These are phyloP conservation scores for Zizania latifolia DNA, from an alignment of 176 grass and related monocot species.

Conservation along the genomic window DNA sequence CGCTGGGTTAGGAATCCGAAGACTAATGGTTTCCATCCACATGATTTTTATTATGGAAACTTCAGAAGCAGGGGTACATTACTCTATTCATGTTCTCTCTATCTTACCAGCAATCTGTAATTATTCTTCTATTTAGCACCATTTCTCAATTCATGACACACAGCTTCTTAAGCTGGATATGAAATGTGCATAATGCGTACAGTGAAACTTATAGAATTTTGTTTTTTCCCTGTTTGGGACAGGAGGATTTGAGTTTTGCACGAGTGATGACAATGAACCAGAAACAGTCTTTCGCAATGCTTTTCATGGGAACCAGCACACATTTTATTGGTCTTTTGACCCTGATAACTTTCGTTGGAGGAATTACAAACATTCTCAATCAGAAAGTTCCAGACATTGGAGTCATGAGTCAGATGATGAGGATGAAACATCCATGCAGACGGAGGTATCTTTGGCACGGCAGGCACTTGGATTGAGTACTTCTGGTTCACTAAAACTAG, in stretches of 20 bases:
- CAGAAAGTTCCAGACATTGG: slow-evolving; percentile 49
- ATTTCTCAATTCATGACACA: slow-evolving; percentile 14
- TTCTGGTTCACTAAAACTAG: slow-evolving; percentile 66
- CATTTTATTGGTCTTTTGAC: slow-evolving; percentile 71
- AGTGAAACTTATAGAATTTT: slow-evolving; percentile 7
- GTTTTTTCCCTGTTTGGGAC: slow-evolving; percentile 19
- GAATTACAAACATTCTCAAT: slow-evolving; percentile 24
- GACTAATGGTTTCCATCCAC: slow-evolving; percentile 35
- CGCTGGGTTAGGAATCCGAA: slow-evolving; percentile 53
- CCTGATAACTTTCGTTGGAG: slow-evolving; percentile 43
- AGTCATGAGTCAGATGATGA: slow-evolving; percentile 62
- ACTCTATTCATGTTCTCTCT: slow-evolving; percentile 5
- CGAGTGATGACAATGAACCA: slow-evolving; percentile 60
- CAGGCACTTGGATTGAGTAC: slow-evolving; percentile 70
- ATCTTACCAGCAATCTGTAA: background rate
- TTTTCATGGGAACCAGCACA: slow-evolving; percentile 45
- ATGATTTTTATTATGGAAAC: slow-evolving; percentile 39
- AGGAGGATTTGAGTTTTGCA: slow-evolving; percentile 51
- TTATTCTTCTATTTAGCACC: slow-evolving; percentile 15
- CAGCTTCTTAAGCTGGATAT: background rate
- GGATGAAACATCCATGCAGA: slow-evolving; percentile 19
- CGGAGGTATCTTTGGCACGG: slow-evolving; percentile 51
- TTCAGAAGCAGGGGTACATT: slow-evolving; percentile 43
- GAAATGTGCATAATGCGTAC: background rate
- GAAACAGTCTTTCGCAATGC: slow-evolving; percentile 59